phyloP scores from a whole-genome alignment of 306 rosid genomes.

The Astragalus glycyphyllos region DNA sequence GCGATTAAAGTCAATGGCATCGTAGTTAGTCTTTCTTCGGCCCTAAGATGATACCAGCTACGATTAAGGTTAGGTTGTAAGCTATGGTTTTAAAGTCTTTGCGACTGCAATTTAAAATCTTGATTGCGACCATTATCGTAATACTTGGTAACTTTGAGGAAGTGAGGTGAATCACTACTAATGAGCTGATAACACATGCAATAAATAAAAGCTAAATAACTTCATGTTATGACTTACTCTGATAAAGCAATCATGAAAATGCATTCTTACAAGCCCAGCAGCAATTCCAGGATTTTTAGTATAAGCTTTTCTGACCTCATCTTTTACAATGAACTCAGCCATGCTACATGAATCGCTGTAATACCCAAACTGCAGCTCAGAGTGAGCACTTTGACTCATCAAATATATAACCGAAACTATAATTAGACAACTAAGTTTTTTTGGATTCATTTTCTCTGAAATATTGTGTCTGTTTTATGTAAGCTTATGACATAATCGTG shows the following conservation, averaged over 20 bases:
- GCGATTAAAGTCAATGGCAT: background rate
- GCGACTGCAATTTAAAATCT: too few relatives aligned
- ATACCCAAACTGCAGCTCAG: constrained; percentile 66
- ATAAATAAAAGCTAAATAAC: background rate
- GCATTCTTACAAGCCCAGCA: constrained; percentile 80
- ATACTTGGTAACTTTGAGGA: background rate
- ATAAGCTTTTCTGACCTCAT: constrained; percentile 56
- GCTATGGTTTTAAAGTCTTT: too few relatives aligned
- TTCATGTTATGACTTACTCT: constrained; percentile 58
- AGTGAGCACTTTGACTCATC: constrained; percentile 48
- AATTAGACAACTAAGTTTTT: constrained; percentile 35
- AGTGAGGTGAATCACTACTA: background rate
- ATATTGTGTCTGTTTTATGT: constrained; percentile 19
- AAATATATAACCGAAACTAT: constrained; percentile 39
- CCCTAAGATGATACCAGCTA: background rate
- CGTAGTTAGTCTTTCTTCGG: background rate
- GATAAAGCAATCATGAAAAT: constrained; percentile 82
- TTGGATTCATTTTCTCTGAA: constrained; percentile 50
- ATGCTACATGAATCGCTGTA: constrained; percentile 55
- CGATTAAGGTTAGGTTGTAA: too few relatives aligned
- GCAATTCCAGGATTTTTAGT: constrained; percentile 55
- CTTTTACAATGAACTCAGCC: constrained; percentile 70
- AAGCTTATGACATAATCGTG: constrained; percentile 19
- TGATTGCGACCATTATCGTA: too few relatives aligned
- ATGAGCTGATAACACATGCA: too few relatives aligned